Conservation (phyloP, 306 rosid genomes). For the Dicorynia guianensis region DNA sequence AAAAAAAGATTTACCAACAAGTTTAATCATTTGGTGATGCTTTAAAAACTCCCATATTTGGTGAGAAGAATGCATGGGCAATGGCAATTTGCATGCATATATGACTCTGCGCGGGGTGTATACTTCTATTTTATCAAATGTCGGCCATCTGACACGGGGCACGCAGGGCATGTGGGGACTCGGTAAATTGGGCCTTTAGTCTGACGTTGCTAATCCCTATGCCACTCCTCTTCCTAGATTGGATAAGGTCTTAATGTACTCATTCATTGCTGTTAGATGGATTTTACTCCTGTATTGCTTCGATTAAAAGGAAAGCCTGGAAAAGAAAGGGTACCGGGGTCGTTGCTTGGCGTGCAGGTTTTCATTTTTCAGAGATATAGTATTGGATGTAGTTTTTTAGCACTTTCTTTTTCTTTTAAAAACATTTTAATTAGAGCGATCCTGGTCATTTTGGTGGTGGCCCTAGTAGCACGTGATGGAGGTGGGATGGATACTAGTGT, state of each 20-base stretch:
- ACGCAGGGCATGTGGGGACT: slow-evolving; percentile 30
- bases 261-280: slow-evolving; percentile 2
- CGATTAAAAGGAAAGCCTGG: slow-evolving; percentile 51
- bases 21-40: too few species aligned
- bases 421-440: neutral
- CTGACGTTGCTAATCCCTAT: slow-evolving; percentile 48
- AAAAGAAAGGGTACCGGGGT: slow-evolving; percentile 41
- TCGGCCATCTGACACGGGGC: slow-evolving; percentile 53
- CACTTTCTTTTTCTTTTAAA: neutral
- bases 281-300: slow-evolving; percentile 38
- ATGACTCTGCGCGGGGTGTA: neutral
- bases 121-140: slow-evolving; percentile 18
- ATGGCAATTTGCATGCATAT: slow-evolving; percentile 21
- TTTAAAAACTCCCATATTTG: too few species aligned
- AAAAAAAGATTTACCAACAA: too few species aligned
- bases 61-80: too few species aligned
- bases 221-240: slow-evolving; percentile 31
- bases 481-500: slow-evolving; percentile 35
- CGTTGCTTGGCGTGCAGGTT: slow-evolving; percentile 56
- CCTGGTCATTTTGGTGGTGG: slow-evolving; percentile 26
- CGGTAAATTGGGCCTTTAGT: slow-evolving; percentile 25
- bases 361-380: slow-evolving; percentile 12
- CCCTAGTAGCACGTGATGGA: slow-evolving; percentile 60
- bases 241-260: slow-evolving; percentile 44
- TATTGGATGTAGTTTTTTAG: too few species aligned